A percentile compares a stretch with the other conserved stretches of the same genome.
phyloP scores from a whole-genome alignment of 1,284 basidiomycete genomes.

The Pseudozyma sp. region DNA sequence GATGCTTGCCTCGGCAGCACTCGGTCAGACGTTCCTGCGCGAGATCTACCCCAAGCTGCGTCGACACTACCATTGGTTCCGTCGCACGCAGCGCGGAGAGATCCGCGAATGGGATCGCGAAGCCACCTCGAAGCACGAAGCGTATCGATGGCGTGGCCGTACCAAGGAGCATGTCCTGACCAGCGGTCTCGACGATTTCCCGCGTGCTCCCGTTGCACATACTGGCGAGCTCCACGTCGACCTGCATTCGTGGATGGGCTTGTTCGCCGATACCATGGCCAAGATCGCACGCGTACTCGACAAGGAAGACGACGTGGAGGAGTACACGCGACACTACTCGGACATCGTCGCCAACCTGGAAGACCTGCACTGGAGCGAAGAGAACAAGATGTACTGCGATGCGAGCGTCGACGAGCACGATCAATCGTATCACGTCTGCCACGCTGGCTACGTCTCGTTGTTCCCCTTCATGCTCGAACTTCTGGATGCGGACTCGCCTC shows the following conservation, averaged over 20 bases:
- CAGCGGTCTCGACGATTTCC: constrained; percentile 94
- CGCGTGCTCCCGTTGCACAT: constrained; percentile 82
- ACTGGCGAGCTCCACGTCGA: constrained; percentile 91
- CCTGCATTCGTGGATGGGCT: constrained; percentile 93
- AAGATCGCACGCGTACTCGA: constrained; percentile 72
- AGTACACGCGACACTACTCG: constrained; percentile 80
- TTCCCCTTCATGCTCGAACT: constrained; percentile 84
- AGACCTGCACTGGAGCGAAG: constrained; percentile 91
- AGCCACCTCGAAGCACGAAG: constrained; percentile 85
- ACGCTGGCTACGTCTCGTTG: constrained; percentile 89
- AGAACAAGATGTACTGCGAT: constrained; percentile 91
- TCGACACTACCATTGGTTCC: constrained; percentile 94
- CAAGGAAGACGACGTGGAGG: constrained; percentile 80
- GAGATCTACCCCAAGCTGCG: constrained; percentile 85
- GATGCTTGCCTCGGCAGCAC: constrained; percentile 65
- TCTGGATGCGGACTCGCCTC: constrained; percentile 79
- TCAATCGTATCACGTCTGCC: constrained; percentile 87
- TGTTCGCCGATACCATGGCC: constrained; percentile 70
- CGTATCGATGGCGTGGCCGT: constrained; percentile 92
- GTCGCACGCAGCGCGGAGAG: constrained; percentile 84
- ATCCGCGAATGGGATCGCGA: constrained; percentile 87
- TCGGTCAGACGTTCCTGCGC: constrained; percentile 77
- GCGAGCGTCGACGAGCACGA: constrained; percentile 84
- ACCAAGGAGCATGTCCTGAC: constrained; percentile 87
- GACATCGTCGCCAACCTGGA: constrained; percentile 87